These are phyloP conservation scores for Diaporthe eres DNA, from an alignment of 2,329 filamentous ascomycete genomes.

Conservation along the genomic window DNA sequence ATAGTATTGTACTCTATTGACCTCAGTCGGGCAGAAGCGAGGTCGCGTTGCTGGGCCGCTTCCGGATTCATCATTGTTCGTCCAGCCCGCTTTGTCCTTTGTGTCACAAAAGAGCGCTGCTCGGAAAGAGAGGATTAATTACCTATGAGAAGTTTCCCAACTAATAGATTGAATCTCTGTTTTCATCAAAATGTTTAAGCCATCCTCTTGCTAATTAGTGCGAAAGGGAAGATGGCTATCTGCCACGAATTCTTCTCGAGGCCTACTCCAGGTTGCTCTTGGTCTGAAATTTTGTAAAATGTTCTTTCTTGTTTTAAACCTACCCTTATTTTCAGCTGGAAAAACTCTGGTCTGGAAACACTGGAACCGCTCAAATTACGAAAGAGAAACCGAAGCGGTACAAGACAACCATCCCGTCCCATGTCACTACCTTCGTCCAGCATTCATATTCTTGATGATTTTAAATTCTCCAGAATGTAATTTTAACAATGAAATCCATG, in stretches of 20 bases:
- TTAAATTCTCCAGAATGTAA: not conserved
- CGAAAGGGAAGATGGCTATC: not conserved
- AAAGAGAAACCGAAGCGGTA: not conserved
- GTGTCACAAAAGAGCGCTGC: not conserved
- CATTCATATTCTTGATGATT: not conserved
- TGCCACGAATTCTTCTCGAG: not conserved
- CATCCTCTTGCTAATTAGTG: not conserved
- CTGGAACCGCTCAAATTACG: not conserved
- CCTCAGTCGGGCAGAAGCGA: not conserved
- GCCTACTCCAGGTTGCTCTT: not conserved
- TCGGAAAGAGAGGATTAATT: not conserved
- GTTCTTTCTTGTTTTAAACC: not conserved
- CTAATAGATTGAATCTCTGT: not conserved
- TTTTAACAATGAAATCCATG: no score
- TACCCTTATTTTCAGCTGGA: not conserved
- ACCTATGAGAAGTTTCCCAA: no score
- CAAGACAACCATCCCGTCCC: not conserved
- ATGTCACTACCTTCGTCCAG: not conserved
- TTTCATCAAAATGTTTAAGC: not conserved
- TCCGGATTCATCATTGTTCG: slow-evolving; percentile 3
- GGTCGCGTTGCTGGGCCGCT: not conserved
- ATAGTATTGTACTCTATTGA: not conserved
- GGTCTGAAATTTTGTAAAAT: not conserved
- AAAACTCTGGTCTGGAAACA: not conserved
- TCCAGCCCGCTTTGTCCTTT: not conserved